A percentile compares a stretch with the other conserved stretches of the same genome.
Evolutionary conservation across 106 monocot genomes (phyloP).

Genomic region (Dendrobium huoshanense): DNA sequence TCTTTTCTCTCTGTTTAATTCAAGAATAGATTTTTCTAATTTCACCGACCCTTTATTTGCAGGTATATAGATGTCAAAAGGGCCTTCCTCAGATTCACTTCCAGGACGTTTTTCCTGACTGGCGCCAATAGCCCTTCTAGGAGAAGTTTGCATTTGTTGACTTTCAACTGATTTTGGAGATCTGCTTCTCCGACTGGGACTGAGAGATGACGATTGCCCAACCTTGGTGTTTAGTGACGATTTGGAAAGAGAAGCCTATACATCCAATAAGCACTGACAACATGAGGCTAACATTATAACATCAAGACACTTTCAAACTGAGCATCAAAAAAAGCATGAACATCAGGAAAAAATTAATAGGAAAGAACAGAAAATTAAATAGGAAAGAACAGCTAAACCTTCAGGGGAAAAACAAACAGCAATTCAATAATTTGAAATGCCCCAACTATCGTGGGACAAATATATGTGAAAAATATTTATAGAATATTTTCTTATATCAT

Average conservation of each 20-base stretch:
- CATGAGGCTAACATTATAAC: not conserved
- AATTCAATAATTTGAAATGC: too few species aligned
- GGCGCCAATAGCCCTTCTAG: not conserved
- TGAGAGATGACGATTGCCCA: not conserved
- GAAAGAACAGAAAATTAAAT: too few species aligned
- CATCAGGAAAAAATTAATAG: too few species aligned
- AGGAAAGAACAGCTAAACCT: too few species aligned
- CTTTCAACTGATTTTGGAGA: conserved; percentile 5
- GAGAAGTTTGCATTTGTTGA: conserved; percentile 14
- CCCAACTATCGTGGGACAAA: too few species aligned
- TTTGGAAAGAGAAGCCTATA: conserved; percentile 7
- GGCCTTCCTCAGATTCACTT: conserved; percentile 5
- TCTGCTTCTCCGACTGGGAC: not conserved
- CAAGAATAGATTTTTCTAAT: conserved; percentile 24
- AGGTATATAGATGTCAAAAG: conserved; percentile 35
- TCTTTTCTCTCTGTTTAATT: conserved; percentile 34
- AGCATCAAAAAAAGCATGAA: not conserved
- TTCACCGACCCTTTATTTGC: not conserved
- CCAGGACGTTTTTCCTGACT: not conserved
- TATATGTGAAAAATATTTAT: too few species aligned
- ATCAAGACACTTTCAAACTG: not conserved
- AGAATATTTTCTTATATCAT: too few species aligned
- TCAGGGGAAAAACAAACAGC: too few species aligned
- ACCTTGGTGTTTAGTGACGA: not conserved
- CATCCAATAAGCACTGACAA: not conserved